Base-by-base conservation (phyloP, 106 monocot species). In the Chionographis japonica region DNA sequence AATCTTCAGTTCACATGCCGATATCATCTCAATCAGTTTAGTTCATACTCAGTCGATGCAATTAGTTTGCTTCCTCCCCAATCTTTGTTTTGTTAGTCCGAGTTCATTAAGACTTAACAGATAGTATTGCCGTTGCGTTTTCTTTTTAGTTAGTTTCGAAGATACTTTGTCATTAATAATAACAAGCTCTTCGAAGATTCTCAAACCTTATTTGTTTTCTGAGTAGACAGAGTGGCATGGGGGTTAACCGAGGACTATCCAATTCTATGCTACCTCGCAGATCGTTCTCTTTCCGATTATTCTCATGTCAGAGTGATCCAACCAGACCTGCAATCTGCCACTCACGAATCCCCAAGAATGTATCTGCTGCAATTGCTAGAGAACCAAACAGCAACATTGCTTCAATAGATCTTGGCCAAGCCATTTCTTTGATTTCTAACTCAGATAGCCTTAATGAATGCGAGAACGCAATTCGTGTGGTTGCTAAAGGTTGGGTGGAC, bases 171-270 rank as follows among this genome's bases (percentile, higher is more conserved):
- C 13, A 43, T n/a, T 42, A 40, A 5, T 27, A 19, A 17, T 61
- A 13, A 1, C 3, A 40, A 40, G 12, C 43, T 40, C 37, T 20
- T 39, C 18, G 19, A 36, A 60, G 0, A 61, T 61, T 66, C 75
- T 75, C 37, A 79, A 63, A n/a, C 43, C 38, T 53, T 41, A 15
- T 54, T 80, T 62, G 38, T 75, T 80, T 81, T 74, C 40, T 79
- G 78, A 78, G 68, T 89, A 89, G 85, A 89, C 85, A 89, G 85
- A 89, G 65, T 77, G 68, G 82, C 58, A 66, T 37, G 27, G 76
- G n/a, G 63, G 15, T 75, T 63, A 62, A 54, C 50, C 71, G 60
- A 35, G n/a, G 72, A 37, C 62, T 50, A 52, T 40, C 46, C 15
- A 66, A 56, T n/a, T 17, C 37, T 71, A 57, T 49, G 35, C 13